Conservation (phyloP, 129 eudicot species). For the Centaurea solstitialis region DNA sequence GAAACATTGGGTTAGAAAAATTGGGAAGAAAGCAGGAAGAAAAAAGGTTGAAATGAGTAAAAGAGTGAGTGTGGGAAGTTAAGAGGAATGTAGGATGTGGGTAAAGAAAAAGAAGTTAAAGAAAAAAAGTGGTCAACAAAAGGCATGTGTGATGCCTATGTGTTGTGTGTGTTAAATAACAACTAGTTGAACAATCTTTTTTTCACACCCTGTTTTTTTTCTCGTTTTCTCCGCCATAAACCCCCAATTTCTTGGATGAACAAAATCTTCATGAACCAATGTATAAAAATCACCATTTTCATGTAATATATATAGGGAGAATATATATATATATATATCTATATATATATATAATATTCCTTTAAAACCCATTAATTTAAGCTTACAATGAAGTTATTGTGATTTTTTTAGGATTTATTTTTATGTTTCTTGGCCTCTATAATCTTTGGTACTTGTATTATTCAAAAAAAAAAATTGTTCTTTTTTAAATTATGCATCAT, state of each 20-base stretch:
- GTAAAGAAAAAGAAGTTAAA: neutral
- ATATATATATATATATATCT: no score
- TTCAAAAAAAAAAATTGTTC: no score
- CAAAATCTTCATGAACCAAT: conserved; percentile 19
- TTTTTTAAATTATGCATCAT: no score
- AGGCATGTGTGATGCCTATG: conserved; percentile 24
- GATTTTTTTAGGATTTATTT: neutral
- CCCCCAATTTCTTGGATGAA: conserved; percentile 38
- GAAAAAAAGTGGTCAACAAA: neutral
- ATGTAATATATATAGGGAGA: neutral
- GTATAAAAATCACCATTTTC: neutral
- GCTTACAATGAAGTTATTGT: neutral
- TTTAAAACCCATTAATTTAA: neutral
- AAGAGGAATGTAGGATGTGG: conserved; percentile 36
- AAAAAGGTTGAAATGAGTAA: conserved; percentile 35
- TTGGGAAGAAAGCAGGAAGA: conserved; percentile 21
- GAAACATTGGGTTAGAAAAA: conserved; percentile 29
- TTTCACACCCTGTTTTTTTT: conserved; percentile 14
- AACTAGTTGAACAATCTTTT: conserved; percentile 39
- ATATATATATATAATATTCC: neutral
- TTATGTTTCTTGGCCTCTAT: neutral
- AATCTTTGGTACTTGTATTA: neutral
- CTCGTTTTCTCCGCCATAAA: conserved; percentile 15
- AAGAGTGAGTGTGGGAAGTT: conserved; percentile 33
- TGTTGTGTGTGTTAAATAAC: neutral